Conservation (phyloP, 139 green algal species). For the Volvox africanus region DNA sequence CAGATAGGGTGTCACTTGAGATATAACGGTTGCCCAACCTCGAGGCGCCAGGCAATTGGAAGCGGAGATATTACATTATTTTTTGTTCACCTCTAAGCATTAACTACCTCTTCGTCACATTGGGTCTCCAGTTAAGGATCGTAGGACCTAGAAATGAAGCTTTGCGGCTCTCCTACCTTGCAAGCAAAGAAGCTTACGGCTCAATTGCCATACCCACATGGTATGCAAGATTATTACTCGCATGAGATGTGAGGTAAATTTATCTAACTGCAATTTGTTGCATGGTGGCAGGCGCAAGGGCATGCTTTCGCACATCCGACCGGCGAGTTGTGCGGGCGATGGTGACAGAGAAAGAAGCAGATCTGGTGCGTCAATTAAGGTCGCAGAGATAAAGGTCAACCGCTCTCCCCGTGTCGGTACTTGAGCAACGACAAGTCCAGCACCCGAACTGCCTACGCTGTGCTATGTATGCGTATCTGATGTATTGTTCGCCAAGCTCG, state of each 20-base stretch:
- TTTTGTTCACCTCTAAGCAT: no score
- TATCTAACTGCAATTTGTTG: not conserved
- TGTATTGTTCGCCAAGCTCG: not conserved
- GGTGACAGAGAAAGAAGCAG: conserved; percentile 36
- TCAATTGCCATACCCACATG: no score
- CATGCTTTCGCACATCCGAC: not conserved
- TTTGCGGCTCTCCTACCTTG: no score
- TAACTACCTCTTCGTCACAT: no score
- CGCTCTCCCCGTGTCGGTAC: not conserved
- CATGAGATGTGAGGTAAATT: not conserved
- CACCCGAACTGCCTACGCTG: not conserved
- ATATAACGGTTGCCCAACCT: no score
- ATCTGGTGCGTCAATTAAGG: not conserved
- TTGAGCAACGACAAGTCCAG: not conserved
- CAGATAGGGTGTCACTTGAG: no score
- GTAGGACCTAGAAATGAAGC: no score
- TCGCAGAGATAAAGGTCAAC: not conserved
- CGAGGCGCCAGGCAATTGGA: no score
- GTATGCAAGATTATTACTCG: no score
- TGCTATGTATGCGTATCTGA: not conserved
- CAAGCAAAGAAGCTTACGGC: no score
- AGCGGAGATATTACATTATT: no score
- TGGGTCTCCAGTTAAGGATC: no score
- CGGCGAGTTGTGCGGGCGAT: not conserved
- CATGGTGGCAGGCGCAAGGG: not conserved